Evolutionary conservation across 371 early-diverging fungal genomes (phyloP), one percentile per base, ranked within the genome.

Genomic region (Sporodiniella umbellata): DNA sequence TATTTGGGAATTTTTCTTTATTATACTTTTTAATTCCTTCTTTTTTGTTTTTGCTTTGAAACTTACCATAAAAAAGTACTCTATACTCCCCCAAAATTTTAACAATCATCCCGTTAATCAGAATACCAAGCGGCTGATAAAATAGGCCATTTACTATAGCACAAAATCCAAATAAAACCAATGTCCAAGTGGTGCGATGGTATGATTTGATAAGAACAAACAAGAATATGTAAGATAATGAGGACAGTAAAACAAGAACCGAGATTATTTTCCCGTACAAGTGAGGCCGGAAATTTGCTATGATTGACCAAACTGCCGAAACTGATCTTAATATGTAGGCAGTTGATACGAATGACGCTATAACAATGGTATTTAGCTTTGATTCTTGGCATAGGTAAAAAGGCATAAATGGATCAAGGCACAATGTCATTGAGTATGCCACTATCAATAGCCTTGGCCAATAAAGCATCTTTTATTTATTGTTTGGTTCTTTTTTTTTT

Each of bases 11-110:
- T 33, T 39, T 45, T 8, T 17, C 33, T 26, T 37, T 42, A 43
- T 26, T 39, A 30, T 24, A 21, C n/a, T 5, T 22, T 24, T 21
- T 33, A 52, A 45, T n/a, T n/a, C n/a, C 37, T 40, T 42, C 39
- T 30, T 53, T 22, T 43, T 43, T 44, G 26, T 39, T 31, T 5
- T 14, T 33, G 8, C 23, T 7, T 21, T 14, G 42, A 0, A 48
- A 11, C 25, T 42, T 64, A 67, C 72, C 63, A 60, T 59, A 69
- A 26, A 71, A 58, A 33, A 67, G 31, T 0, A 57, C 53, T 50
- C 62, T 52, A 50, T 62, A 71, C 33, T 71, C 68, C 3, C 63
- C 65, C 30, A 71, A 33, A 5, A 49, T 44, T 17, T 71, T 71
- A 15, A 71, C 61, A 11, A 65, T 60, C 10, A 49, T 56, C 31